Base-by-base conservation (phyloP, 768 basidiomycete genomes). In the Rhizopogon vesiculosus region DNA sequence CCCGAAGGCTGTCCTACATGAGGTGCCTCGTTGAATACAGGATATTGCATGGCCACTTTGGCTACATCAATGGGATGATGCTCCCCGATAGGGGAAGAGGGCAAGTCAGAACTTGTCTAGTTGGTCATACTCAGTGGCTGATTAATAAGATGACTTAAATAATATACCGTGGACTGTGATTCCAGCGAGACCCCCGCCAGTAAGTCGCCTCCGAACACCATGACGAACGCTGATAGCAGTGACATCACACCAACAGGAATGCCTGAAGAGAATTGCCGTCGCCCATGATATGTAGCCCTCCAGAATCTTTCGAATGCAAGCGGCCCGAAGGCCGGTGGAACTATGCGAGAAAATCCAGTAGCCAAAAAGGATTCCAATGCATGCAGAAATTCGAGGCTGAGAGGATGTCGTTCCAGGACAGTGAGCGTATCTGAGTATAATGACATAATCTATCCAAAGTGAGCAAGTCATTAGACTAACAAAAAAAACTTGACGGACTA, bases 251-350 rank as follows among this genome's bases (percentile, higher is more conserved):
- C 69, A 6, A 66, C 61, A 0, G 84, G 81, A 55, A 80, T 78
- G 16, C 62, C 55, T 0, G 59, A 41, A 48, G 63, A 65, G 29
- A 78, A 73, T 33, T 76, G 69, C 28, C 66, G 65, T 38, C 63
- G 69, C n/a, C 68, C 68, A 35, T 81, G 76, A 61, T 82, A 85
- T 3, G 80, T 81, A 40, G 67, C 66, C n/a, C 73, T 73, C 85
- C 85, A 87, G 63, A 82, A 87, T 2, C 65, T 68, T 59, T 75
- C 73, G 56, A 87, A 87, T 1, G 78, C 75, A 6, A 77, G 61
- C 1, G 82, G 78, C 0, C 81, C 84, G 18, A 74, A 68, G 8
- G 79, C 77, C 2, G 78, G 79, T 3, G 66, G 56, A 0, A 78
- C 76, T 29, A 79, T 73, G 22, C 72, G 77, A 4, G 69, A 69